Conservation (phyloP, 2,329 filamentous ascomycete species). For the Mycosphaerella sp. region DNA sequence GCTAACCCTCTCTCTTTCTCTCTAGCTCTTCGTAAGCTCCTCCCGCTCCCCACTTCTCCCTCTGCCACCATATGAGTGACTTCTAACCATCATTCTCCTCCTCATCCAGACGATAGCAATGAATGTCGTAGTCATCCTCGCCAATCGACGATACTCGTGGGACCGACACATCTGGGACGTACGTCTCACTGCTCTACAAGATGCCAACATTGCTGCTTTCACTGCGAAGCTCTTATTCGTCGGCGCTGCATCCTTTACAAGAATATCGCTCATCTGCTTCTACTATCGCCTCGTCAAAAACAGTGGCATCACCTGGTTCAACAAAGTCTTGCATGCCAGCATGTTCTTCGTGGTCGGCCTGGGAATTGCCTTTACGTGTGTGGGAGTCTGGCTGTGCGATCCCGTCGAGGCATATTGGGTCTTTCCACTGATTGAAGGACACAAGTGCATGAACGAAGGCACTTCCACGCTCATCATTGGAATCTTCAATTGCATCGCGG, state of each 20-base stretch:
- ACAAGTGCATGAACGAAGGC: constrained; percentile 40
- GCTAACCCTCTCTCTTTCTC: not conserved
- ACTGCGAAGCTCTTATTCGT: constrained; percentile 40
- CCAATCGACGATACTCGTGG: constrained; percentile 39
- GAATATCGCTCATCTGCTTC: constrained; percentile 41
- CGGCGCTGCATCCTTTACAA: constrained; percentile 39
- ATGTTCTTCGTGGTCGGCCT: constrained; percentile 35
- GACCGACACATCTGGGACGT: constrained; percentile 22
- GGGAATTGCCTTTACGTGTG: constrained; percentile 35
- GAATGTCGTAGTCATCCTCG: constrained; percentile 37
- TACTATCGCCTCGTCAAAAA: constrained; percentile 43
- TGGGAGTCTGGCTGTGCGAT: constrained; percentile 38
- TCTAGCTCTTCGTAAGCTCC: constrained; percentile 11
- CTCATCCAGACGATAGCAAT: constrained; percentile 31
- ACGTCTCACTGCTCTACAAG: constrained; percentile 16
- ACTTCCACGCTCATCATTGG: constrained; percentile 36
- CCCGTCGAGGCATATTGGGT: constrained; percentile 38
- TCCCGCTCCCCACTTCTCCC: no score
- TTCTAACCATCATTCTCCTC: no score
- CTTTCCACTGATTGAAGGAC: constrained; percentile 29
- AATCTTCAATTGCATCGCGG: constrained; percentile 40
- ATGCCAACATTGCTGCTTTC: constrained; percentile 37
- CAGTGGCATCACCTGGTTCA: constrained; percentile 36
- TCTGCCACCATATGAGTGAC: not conserved
- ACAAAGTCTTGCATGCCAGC: constrained; percentile 36